Base-by-base conservation (phyloP, 352 stramenopile genomes). In the Saprolegnia parasitica region DNA sequence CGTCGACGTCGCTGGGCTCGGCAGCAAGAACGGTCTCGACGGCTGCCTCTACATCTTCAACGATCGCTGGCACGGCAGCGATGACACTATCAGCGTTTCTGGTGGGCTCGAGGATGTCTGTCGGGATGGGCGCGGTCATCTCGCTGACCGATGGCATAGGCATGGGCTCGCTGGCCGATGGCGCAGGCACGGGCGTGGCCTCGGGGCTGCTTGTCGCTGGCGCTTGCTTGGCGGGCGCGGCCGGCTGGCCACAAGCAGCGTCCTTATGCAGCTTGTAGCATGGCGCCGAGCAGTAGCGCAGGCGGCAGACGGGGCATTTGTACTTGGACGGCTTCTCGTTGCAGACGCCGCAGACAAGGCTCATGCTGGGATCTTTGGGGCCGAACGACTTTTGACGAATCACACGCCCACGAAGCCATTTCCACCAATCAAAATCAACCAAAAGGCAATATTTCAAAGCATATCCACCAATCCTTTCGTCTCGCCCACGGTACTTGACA, bases 251-350 rank as follows among this genome's bases (percentile, higher is more conserved):
- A 52, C 86, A 94, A 21, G 79, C 78, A 54, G 76, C 77, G 62
- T 91, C 81, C 62, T 91, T 93, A 74, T 94, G 86, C 42, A 65
- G 77, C 76, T 91, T 94, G 82, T 81, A 94, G 73, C 86, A 94
- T 5, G 76, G 74, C 0, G 84, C 71, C 54, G 82, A 91, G 71
- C 86, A 94, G 75, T 94, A 94, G 24, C 79, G 79, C 45, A 76
- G 64, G 56, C 84, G 77, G 61, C 86, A 94, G 11, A 71, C 76
- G 8, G 86, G 86, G 54, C 86, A 94, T 71, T 93, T 94, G 83
- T 94, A 94, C 77, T 91, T 93, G 80, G 83, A 73, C 74, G 83
- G 77, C 13, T 62, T 55, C 29, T 72, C 65, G 57, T 71, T 60
- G 61, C 86, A 94, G 39, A 92, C 75, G 3, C 70, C 73, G 68